Percentiles rank a stretch among this genome's conserved stretches.
Conservation (phyloP, 139 green algal species). For the Chlamydomonas eustigma region DNA sequence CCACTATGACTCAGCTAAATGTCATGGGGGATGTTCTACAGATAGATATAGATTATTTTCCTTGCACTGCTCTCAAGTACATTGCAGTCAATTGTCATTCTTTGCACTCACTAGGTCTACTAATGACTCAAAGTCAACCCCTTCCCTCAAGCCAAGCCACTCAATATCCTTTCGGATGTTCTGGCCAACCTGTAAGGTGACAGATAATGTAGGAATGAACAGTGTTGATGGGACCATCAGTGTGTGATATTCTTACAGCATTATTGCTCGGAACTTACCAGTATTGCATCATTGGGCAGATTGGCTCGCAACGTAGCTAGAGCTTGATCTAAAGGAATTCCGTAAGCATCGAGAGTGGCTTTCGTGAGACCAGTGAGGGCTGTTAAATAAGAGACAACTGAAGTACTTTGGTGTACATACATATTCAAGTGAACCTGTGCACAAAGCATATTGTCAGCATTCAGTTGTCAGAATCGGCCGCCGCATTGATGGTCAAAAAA, state of each 20-base stretch:
- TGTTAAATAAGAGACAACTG: slow-evolving; percentile 80
- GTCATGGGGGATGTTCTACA: too few relatives aligned
- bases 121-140: slow-evolving; percentile 70
- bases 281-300: slow-evolving; percentile 7
- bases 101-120: slow-evolving; percentile 66
- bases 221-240: background rate
- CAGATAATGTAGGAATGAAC: too few relatives aligned
- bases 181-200: slow-evolving; percentile 74
- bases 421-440: slow-evolving; percentile 74
- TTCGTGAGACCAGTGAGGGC: slow-evolving; percentile 68
- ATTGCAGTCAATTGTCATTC: too few relatives aligned
- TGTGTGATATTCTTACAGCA: background rate
- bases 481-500: too few relatives aligned
- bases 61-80: too few relatives aligned
- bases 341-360: slow-evolving; percentile 28
- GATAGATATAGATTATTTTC: too few relatives aligned
- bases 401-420: slow-evolving; percentile 61
- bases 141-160: slow-evolving; percentile 81
- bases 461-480: background rate
- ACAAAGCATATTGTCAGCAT: background rate
- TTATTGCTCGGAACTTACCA: background rate
- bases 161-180: slow-evolving; percentile 83
- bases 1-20: too few relatives aligned
- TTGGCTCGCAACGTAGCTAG: slow-evolving; percentile 15
- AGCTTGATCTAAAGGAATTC: slow-evolving; percentile 64